Base-by-base conservation (phyloP, 1,284 basidiomycete genomes). In the Sanghuangporus sanghuang region DNA sequence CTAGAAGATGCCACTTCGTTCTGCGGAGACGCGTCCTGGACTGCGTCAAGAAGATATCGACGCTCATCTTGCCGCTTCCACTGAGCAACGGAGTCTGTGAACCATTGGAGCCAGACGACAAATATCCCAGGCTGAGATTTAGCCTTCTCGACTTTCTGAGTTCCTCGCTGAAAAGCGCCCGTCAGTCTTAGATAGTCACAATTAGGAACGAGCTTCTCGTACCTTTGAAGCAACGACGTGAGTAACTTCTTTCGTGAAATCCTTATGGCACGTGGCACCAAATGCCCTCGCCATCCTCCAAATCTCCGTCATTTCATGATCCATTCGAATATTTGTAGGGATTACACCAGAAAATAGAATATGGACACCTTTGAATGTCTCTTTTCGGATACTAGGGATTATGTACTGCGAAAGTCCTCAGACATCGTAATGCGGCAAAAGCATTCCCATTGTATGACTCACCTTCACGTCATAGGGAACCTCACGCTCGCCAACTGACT, bases 311-410 rank as follows among this genome's bases (percentile, higher is more conserved):
- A 84, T 79, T 72, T 95, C 89, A 35, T 93, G 89, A 65, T 79
- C 58, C 23, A 66, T 59, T 32, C 50, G 78, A 7, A 85, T 86
- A 67, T 94, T 89, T 27, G 96, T 84, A 1, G 96, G 95, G 63
- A 98, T 95, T 52, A 99, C 87, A 59, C 93, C 92, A 0, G 96
- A 97, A 74, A 99, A 98, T 36, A 96, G 81, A 32, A 99, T 83
- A 69, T 90, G 85, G 52, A 89, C 84, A 27, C 90, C 93, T 32
- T 82, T 78, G 18, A 99, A 80, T 0, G 93, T 90, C 64, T 86
- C 81, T 23, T 80, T 73, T 66, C 97, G 92, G 73, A 96, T 82
- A 59, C 80, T 79, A 16, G 92, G 89, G 63, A 99, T 95, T 63
- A 98, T 95, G 64, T 76, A 77, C 91, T 95, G 16, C 35, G 36